These are phyloP conservation scores for Spathaspora girioi DNA, from an alignment of 805 yeast species.

Conservation along the genomic window DNA sequence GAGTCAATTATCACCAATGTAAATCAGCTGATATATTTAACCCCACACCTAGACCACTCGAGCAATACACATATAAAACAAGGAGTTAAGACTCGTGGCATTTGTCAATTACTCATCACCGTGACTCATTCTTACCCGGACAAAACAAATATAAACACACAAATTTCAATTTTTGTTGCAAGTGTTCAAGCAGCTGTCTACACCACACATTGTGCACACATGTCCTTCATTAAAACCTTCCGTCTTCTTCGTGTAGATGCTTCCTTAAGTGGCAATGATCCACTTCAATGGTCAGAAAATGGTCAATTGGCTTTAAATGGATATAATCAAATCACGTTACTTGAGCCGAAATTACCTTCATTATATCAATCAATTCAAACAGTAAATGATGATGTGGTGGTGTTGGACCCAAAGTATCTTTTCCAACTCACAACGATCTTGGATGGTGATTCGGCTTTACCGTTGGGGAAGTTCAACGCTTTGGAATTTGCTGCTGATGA, in stretches of 20 bases:
- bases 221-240: slow-evolving; percentile 1
- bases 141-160: no score
- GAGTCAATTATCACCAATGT: no score
- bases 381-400: slow-evolving; percentile 11
- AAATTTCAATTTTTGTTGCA: no score
- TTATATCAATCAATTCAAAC: slow-evolving; percentile 11
- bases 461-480: slow-evolving; percentile 25
- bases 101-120: no score
- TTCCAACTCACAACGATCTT: slow-evolving; percentile 23
- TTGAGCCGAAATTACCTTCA: slow-evolving; percentile 38
- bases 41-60: no score
- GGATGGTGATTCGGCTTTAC: slow-evolving; percentile 24
- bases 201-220: not conserved
- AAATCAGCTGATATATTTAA: no score
- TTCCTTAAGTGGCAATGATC: slow-evolving; percentile 14
- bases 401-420: slow-evolving; percentile 21
- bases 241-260: slow-evolving; percentile 12
- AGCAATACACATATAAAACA: no score
- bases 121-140: no score
- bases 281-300: slow-evolving; percentile 34
- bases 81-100: no score
- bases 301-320: slow-evolving; percentile 34
- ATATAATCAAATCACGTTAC: slow-evolving; percentile 26
- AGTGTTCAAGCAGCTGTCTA: no score
- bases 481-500: slow-evolving; percentile 18